Evolutionary conservation across 2,329 filamentous ascomycete genomes (phyloP), one percentile per base, ranked within the genome.

Genomic region (Fusarium poae): DNA sequence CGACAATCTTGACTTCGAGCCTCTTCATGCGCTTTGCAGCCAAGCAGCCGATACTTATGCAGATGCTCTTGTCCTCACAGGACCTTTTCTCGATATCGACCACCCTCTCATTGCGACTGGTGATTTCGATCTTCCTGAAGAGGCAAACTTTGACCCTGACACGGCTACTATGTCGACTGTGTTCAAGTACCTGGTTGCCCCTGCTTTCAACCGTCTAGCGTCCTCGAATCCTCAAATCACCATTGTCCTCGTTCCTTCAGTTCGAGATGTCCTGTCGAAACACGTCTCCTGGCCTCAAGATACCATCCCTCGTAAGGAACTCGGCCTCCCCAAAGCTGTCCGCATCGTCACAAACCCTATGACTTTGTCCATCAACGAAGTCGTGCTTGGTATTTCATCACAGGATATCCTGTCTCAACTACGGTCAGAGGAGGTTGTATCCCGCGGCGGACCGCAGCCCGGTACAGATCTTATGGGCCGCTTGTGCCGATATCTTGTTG

Each of bases 11-110:
- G 91, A 94, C 70, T 99, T 94, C 76, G 92, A 97, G 74, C 92
- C 95, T 10, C 83, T 99, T 3, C 89, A 94, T 74, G 89, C 92
- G 30, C 85, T 99, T 18, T 95, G 95, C 76, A 86, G 87, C 70
- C 90, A 91, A 73, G 94, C 94, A 11, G 89, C 89, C 18, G 89
- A 93, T 68, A 87, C 85, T 23, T 90, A 88, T 68, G 92, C 91
- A 13, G 96, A 99, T 77, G 88, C 88, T 5, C 81, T 99, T 29
- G 86, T 98, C 43, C 84, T 99, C 11, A 83, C 88, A 6, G 96
- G 96, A 0, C 96, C 96, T 1, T 97, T 99, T 77, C 85, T 99
- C 70, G 96, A 98, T 77, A 85, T 91, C 35, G 94, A 97, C 72
- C 96, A 99, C 77, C 95, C 96, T 0, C 84, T 97, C 27, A 87